phyloP scores from a whole-genome alignment of 495 filamentous ascomycete genomes.

The Lophiostoma macrostomum region DNA sequence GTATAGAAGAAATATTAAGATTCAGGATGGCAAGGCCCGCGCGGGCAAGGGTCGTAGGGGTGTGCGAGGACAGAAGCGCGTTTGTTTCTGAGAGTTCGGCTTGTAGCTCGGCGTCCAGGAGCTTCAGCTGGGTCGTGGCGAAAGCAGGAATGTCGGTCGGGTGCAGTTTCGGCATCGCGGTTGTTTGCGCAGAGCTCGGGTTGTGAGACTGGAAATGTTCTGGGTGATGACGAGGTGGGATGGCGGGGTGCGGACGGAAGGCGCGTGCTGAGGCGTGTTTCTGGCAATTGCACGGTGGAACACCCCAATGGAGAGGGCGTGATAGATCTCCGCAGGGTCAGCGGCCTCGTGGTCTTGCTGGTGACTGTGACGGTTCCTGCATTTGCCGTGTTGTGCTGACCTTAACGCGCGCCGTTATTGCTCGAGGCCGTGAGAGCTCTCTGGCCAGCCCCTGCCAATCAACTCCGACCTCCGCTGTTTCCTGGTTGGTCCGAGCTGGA shows the following conservation, averaged over 20 bases:
- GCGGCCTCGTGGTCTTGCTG: not conserved
- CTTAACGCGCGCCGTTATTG: constrained; percentile 9
- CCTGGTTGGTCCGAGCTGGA: not conserved
- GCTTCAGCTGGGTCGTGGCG: constrained; percentile 70
- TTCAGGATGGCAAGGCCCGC: constrained; percentile 87
- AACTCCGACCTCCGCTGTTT: not conserved
- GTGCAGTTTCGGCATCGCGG: constrained; percentile 8
- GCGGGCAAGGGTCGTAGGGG: constrained; percentile 71
- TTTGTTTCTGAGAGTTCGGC: constrained; percentile 74
- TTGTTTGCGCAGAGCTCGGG: constrained; percentile 4
- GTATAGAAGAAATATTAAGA: constrained; percentile 67
- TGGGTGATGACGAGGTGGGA: not conserved
- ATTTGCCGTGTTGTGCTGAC: constrained; percentile 3
- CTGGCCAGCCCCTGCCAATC: too few relatives aligned
- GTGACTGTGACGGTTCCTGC: constrained; percentile 25
- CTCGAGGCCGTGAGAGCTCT: not conserved
- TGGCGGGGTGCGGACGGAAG: constrained; percentile 9
- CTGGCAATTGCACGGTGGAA: too few relatives aligned
- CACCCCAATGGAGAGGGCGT: not conserved
- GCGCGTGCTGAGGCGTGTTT: too few relatives aligned
- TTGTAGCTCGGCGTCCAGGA: constrained; percentile 74
- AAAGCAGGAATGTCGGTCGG: constrained; percentile 66
- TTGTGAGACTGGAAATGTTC: constrained; percentile 19
- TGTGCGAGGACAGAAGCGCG: constrained; percentile 63
- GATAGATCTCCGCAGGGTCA: constrained; percentile 22